Evolutionary conservation across 2,329 filamentous ascomycete species (phyloP).

Genomic region (Aschersonia sp.): DNA sequence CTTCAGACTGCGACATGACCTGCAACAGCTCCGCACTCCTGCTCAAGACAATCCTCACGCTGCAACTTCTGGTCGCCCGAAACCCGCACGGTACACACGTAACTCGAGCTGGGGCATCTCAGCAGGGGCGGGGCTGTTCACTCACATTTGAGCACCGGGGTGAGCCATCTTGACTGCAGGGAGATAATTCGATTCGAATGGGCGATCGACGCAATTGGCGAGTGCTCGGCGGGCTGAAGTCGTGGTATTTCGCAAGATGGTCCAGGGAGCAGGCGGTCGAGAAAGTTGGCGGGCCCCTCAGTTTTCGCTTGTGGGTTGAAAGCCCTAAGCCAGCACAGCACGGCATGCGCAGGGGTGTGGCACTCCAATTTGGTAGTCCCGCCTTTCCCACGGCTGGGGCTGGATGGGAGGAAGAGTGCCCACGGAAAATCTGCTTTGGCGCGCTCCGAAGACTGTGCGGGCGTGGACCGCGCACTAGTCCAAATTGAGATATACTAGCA

Average conservation of each 20-base stretch:
- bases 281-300: constrained; percentile 3
- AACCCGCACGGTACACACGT: too few species aligned
- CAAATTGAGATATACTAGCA: too few species aligned
- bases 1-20: too few species aligned
- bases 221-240: constrained; percentile 1
- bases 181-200: constrained; percentile 7
- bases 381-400: too few species aligned
- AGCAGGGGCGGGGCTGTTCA: constrained; percentile 5
- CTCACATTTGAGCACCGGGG: constrained; percentile 49
- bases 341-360: neutral
- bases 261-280: too few species aligned
- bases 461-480: too few species aligned
- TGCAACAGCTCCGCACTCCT: too few species aligned
- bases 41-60: too few species aligned
- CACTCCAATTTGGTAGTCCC: neutral
- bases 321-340: constrained; percentile 12
- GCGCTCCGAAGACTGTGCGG: constrained; percentile 3
- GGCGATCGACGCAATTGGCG: constrained; percentile 7
- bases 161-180: constrained; percentile 40
- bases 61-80: too few species aligned
- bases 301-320: constrained; percentile 14
- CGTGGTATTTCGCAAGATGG: neutral
- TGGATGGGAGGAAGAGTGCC: too few species aligned
- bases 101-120: too few species aligned
- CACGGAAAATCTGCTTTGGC: constrained; percentile 10